Evolutionary conservation across 805 yeast species (phyloP).

Genomic region (Saccharomycopsis babjevae): DNA sequence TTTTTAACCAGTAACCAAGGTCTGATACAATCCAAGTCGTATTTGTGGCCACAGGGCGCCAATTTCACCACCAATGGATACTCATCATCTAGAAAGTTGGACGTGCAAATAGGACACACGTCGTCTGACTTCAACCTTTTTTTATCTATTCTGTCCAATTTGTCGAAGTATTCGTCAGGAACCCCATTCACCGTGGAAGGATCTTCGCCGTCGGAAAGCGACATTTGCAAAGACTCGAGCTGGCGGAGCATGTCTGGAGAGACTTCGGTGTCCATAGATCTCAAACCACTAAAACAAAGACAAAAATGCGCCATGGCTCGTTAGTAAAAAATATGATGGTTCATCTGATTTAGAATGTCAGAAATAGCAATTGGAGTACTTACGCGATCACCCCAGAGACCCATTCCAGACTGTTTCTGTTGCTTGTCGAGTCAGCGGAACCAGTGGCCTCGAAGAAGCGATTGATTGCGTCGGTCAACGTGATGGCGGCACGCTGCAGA

Average conservation of each 20-base stretch:
- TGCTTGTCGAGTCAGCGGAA: background rate
- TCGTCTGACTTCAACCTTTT: constrained; percentile 37
- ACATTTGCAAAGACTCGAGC: constrained; percentile 23
- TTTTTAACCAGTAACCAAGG: constrained; percentile 74
- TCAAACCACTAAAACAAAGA: background rate
- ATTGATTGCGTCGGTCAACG: background rate
- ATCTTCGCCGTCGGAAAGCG: constrained; percentile 21
- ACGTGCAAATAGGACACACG: constrained; percentile 79
- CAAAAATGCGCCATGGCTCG: background rate
- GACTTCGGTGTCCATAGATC: background rate
- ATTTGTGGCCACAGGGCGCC: constrained; percentile 69
- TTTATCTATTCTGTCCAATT: constrained; percentile 59
- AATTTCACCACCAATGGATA: constrained; percentile 73
- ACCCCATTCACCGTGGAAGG: constrained; percentile 36
- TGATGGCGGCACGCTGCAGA: background rate
- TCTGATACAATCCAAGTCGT: constrained; percentile 82
- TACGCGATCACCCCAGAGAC: background rate
- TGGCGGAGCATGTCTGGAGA: background rate
- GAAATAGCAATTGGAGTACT: background rate
- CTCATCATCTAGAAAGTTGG: constrained; percentile 56
- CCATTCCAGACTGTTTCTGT: background rate
- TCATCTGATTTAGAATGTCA: background rate
- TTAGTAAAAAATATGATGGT: background rate
- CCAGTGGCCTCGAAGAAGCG: background rate
- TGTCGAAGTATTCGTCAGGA: constrained; percentile 59